These are phyloP conservation scores for Cryptococcus hybrid DNA, from an alignment of 1,284 basidiomycete species.

Conservation along the genomic window DNA sequence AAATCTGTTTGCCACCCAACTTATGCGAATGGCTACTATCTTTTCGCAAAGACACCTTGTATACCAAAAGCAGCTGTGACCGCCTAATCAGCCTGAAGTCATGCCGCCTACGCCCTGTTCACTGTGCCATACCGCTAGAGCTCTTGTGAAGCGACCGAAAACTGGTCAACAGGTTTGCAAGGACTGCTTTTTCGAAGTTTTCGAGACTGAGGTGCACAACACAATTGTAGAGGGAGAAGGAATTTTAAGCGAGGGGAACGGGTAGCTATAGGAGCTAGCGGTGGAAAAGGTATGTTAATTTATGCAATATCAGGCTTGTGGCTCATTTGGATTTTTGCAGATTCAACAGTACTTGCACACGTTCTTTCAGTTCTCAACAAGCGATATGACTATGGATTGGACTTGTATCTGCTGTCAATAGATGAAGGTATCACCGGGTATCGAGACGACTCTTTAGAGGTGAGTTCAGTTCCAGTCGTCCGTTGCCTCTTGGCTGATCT, in stretches of 20 bases:
- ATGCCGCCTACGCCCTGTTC: slow-evolving; percentile 48
- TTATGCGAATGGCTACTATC: no score
- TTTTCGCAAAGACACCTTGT: no score
- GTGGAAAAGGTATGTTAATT: slow-evolving; percentile 79
- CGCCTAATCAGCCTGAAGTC: no score
- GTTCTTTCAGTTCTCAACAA: slow-evolving; percentile 95
- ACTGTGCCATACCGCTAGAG: slow-evolving; percentile 71
- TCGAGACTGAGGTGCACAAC: slow-evolving; percentile 97
- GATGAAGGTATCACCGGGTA: slow-evolving; percentile 99
- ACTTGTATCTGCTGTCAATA: slow-evolving; percentile 91
- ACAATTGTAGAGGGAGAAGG: slow-evolving; percentile 71
- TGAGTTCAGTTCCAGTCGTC: slow-evolving; percentile 44
- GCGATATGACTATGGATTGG: slow-evolving; percentile 87
- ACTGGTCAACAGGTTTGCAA: slow-evolving; percentile 96
- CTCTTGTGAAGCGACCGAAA: slow-evolving; percentile 92
- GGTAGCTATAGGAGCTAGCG: slow-evolving; percentile 96
- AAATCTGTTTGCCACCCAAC: no score
- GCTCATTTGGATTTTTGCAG: slow-evolving; percentile 52
- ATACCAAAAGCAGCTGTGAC: no score
- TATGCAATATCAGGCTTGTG: slow-evolving; percentile 4
- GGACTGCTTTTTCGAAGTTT: slow-evolving; percentile 93
- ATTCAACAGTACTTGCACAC: slow-evolving; percentile 96
- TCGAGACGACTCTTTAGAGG: slow-evolving; percentile 94
- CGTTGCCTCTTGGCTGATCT: slow-evolving; percentile 4
- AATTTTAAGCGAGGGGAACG: slow-evolving; percentile 89